Evolutionary conservation across 2,329 filamentous ascomycete genomes (phyloP), one percentile per base, ranked within the genome.

Genomic region (Colletotrichum tanaceti): DNA sequence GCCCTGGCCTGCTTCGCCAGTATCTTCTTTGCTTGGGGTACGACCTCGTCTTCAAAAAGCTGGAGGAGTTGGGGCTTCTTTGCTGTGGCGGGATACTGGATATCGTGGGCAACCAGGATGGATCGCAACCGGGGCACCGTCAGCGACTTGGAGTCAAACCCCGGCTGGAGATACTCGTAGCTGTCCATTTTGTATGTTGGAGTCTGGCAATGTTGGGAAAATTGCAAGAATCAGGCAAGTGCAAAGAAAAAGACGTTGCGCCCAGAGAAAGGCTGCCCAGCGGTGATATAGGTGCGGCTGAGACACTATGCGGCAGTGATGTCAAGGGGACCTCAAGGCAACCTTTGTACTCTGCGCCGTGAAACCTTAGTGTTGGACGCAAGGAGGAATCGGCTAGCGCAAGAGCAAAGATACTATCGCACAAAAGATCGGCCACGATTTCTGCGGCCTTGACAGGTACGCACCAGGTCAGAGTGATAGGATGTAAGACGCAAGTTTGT

Each of bases 41-140:
- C 81, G 35, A 99, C 87, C 71, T 96, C 84, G 39, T 91, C 85
- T 76, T 91, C 90, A 80, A 99, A 94, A 54, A 98, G 89, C 9
- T 92, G 89, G 69, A 99, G 86, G 24, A 99, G 89, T 76, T 97
- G 91, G 0, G 89, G 83, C 83, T 99, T 99, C 83, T 98, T 99
- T 14, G 96, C 94, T 5, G 90, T 94, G 0, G 93, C 90, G 5
- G 94, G 91, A 77, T 97, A 98, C 44, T 89, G 82, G 75, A 98
- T 84, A 77, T 94, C 92, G 82, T 99, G 93, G 72, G 90, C 91
- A 75, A 98, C 92, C 66, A 99, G 89, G 72, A 98, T 97, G 57
- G 92, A 95, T 75, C 96, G 93, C 74, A 99, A 85, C 53, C 92
- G 91, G 35, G 96, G 94, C 58, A 98, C 90, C 1, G 94, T 98